These are phyloP conservation scores for Euphorbia peplus DNA, from an alignment of 345 rosid genomes.

Conservation along the genomic window DNA sequence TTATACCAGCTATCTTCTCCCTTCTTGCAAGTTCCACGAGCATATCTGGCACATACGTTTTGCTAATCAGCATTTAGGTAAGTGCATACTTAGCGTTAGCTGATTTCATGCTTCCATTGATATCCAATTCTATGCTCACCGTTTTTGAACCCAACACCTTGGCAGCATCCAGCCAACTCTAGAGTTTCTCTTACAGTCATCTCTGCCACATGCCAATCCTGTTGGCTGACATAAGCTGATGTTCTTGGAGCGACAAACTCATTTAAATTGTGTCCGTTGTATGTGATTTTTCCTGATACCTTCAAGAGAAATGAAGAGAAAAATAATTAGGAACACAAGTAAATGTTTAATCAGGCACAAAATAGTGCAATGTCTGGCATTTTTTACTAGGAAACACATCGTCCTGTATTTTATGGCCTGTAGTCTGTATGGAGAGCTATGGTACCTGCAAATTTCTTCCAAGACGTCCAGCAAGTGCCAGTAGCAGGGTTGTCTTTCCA, in stretches of 20 bases:
- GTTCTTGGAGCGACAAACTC: conserved; percentile 93
- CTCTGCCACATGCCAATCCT: conserved; percentile 93
- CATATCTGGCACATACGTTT: conserved; percentile 59
- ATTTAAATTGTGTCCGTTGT: conserved; percentile 69
- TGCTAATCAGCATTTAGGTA: conserved; percentile 22
- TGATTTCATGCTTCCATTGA: background rate
- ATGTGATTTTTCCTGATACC: conserved; percentile 77
- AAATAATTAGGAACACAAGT: conserved; percentile 5
- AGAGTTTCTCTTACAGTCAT: conserved; percentile 89
- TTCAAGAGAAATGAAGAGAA: conserved; percentile 30
- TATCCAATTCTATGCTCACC: conserved; percentile 45
- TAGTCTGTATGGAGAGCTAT: background rate
- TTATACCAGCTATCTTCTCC: conserved; percentile 85
- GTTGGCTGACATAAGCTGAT: conserved; percentile 92
- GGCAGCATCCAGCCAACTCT: conserved; percentile 89
- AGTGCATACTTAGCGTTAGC: background rate
- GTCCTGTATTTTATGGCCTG: no score
- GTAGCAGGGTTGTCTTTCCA: conserved; percentile 86
- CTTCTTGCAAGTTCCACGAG: conserved; percentile 87
- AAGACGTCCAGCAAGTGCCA: conserved; percentile 95
- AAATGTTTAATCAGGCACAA: background rate
- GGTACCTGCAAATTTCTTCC: conserved; percentile 65
- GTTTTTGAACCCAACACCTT: conserved; percentile 91
- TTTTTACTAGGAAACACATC: background rate
- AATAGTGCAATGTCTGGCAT: background rate